These are phyloP conservation scores for Debaryomyces tyrocola DNA, from an alignment of 805 yeast genomes.

Conservation along the genomic window DNA sequence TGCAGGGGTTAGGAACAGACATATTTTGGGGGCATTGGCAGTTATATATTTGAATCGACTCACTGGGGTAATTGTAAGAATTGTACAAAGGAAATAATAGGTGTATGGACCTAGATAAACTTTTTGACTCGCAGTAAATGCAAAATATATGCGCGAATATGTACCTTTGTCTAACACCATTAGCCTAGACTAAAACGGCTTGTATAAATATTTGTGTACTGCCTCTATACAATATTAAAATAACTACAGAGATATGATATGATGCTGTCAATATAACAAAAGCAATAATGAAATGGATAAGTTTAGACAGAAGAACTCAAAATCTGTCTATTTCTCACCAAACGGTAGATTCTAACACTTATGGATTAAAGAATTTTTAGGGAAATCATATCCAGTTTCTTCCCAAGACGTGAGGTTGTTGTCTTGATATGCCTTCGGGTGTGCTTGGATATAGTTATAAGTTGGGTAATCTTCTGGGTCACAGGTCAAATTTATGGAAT, in stretches of 20 bases:
- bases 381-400: slow-evolving; percentile 61
- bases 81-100: too few species aligned
- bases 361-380: slow-evolving; percentile 49
- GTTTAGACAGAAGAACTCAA: slow-evolving; percentile 14
- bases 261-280: slow-evolving; percentile 37
- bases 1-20: too few species aligned
- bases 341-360: slow-evolving; percentile 37
- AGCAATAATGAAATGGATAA: slow-evolving; percentile 18
- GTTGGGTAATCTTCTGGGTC: slow-evolving; percentile 90
- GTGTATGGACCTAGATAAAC: too few species aligned
- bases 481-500: slow-evolving; percentile 64
- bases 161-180: too few species aligned
- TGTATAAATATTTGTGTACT: slow-evolving; percentile 11
- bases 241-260: slow-evolving; percentile 21
- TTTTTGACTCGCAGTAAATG: too few species aligned
- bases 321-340: slow-evolving; percentile 33
- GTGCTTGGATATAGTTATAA: slow-evolving; percentile 72
- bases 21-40: too few species aligned
- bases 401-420: slow-evolving; percentile 74
- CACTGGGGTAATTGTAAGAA: too few species aligned
- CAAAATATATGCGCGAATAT: too few species aligned
- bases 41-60: too few species aligned
- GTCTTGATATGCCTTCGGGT: slow-evolving; percentile 66
- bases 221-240: slow-evolving; percentile 1
- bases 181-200: slow-evolving; percentile 21